These are phyloP conservation scores for Hypoxylon rickii DNA, from an alignment of 495 filamentous ascomycete species.

Conservation along the genomic window DNA sequence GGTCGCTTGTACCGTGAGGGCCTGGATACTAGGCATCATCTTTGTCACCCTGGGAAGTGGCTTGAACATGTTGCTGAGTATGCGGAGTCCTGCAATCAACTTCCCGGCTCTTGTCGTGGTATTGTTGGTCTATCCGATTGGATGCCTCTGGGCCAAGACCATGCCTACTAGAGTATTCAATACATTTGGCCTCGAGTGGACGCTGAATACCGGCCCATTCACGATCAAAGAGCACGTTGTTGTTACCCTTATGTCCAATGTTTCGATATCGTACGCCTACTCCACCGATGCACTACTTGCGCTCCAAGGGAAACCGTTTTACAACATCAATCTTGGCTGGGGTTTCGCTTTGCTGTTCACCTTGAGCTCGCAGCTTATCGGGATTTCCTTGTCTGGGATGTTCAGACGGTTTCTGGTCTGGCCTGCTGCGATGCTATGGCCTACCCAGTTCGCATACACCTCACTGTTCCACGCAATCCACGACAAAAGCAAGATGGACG, in stretches of 20 bases:
- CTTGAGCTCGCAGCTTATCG: conserved; percentile 67
- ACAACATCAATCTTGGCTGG: conserved; percentile 60
- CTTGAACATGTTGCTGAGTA: conserved; percentile 64
- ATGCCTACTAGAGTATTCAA: conserved; percentile 57
- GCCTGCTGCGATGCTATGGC: conserved; percentile 69
- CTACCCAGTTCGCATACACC: conserved; percentile 60
- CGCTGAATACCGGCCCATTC: conserved; percentile 63
- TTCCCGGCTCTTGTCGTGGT: conserved; percentile 64
- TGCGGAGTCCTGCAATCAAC: conserved; percentile 55
- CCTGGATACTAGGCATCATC: conserved; percentile 65
- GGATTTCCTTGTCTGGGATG: conserved; percentile 66
- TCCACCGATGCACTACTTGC: conserved; percentile 64
- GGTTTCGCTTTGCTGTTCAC: conserved; percentile 65
- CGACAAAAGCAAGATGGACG: conserved; percentile 58
- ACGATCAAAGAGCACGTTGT: conserved; percentile 68
- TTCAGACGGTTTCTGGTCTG: conserved; percentile 63
- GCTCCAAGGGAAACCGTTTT: conserved; percentile 54
- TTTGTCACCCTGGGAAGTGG: conserved; percentile 59
- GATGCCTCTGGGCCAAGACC: conserved; percentile 57
- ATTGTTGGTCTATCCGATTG: conserved; percentile 60
- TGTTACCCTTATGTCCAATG: conserved; percentile 62
- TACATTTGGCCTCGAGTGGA: conserved; percentile 56
- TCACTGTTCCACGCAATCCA: conserved; percentile 66
- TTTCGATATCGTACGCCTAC: conserved; percentile 50
- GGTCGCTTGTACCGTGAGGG: conserved; percentile 62